Base-by-base conservation (phyloP, 2,329 filamentous ascomycete species). In the Sphaerulina populicola region DNA sequence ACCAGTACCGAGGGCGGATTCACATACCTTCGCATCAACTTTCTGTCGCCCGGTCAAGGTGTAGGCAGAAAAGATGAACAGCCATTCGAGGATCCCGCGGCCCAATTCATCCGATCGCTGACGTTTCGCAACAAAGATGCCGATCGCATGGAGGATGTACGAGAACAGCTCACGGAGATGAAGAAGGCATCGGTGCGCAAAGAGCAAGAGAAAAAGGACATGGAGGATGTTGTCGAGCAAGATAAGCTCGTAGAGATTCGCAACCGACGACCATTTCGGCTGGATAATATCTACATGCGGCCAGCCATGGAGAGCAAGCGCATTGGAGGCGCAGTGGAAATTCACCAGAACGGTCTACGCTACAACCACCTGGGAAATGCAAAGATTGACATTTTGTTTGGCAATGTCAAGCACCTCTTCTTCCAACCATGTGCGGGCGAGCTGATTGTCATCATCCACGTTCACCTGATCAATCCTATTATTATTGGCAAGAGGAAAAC, bases 401-500 rank as follows among this genome's bases (percentile, higher is more conserved):
- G 88, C 73, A 98, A 98, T 72, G 88, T 98, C 68, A 94, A 94
- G 70, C 93, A 98, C 67, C 77, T 98, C 2, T 98, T 98, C 77
- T 98, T 98, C 77, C 93, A 98, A 69, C 93, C 94, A 27, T 97
- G 89, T 64, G 86, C 89, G 62, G 88, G 95, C 64, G 93, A 98
- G 69, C 74, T 98, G 64, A 94, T 98, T 60, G 94, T 98, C 59
- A 88, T 98, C 62, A 96, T 98, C 60, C 93, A 98, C 69, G 86
- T 98, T 51, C 93, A 98, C 68, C 80, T 98, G 44, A 96, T 95
- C 72, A 94, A 96, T 56, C 93, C 93, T 2, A 97, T 98, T 67
- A 89, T 98, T 69, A 86, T 98, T 57, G 93, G 93, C 55, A 97
- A 95, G 77, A 94, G 94, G 74, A 98, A 98, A 80, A 94, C 93